Evolutionary conservation across 2,329 filamentous ascomycete species (phyloP), one percentile per base, ranked within the genome.

Genomic region (Penicillium capsulatum): DNA sequence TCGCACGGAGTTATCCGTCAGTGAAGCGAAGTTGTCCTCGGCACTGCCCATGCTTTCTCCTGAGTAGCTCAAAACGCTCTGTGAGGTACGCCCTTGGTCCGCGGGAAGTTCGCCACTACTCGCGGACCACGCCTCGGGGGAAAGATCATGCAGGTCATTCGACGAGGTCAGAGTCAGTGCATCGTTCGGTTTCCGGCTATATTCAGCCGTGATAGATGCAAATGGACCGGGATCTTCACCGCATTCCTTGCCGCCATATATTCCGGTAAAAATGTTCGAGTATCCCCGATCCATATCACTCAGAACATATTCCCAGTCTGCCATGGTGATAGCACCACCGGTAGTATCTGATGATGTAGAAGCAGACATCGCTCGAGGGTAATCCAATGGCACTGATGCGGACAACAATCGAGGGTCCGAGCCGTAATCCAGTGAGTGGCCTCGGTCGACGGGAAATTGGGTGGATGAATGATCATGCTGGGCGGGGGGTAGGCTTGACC

Each of bases 221-320:
- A 65, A 64, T 9, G 61, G 61, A 9, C 61, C 60, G 3, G 48
- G 36, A 34, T 63, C 60, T 43, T 65, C 58, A 26, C 63, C 58
- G 30, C 59, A 64, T 44, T 68, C 66, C 48, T 60, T 69, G 27
- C 59, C 67, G 9, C 64, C 67, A 34, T 73, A 72, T n/a, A 74
- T 66, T 3, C 66, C 67, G 14, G 69, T 73, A 43, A 72, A 92
- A n/a, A 94, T 83, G 57, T 91, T 94, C 38, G 82, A 79, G 49
- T 83, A 77, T 1, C 86, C 86, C 24, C 81, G 81, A 53, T 94
- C 88, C 61, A 94, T 80, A 15, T 83, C 83, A 3, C 84, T 82
- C 2, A 94, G 74, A 0, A 94, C 73, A 2, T 83, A 80, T 61
- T 94, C 88, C 89, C 88, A 94, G 53, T 92, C 86, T 0, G 80